Conservation (phyloP, 768 basidiomycete species). For the Podaxis sp. region DNA sequence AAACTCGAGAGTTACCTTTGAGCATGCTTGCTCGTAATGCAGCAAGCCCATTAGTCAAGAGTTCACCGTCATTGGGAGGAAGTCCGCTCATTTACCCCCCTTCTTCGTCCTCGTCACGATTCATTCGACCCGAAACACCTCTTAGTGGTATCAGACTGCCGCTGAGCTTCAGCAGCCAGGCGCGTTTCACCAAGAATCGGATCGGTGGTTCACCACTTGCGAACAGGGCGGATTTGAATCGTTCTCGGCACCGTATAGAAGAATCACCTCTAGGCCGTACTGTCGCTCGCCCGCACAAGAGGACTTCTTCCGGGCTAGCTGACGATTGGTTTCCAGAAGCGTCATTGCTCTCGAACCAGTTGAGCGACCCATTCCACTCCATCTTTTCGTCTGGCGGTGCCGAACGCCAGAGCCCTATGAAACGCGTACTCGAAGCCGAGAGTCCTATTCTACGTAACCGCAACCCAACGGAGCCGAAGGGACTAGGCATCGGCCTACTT, state of each 20-base stretch:
- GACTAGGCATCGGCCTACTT: conserved; percentile 52
- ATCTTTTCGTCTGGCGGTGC: conserved; percentile 30
- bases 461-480: conserved; percentile 32
- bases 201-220: conserved; percentile 20
- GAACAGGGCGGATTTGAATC: conserved; percentile 1
- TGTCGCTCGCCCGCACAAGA: conserved; percentile 28
- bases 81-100: conserved; percentile 33
- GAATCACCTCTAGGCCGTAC: conserved; percentile 44
- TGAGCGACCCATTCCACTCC: conserved; percentile 42
- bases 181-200: conserved; percentile 31
- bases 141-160: conserved; percentile 25
- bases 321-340: conserved; percentile 43
- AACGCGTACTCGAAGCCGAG: conserved; percentile 36
- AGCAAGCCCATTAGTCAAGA: conserved; percentile 44
- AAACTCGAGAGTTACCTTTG: conserved; percentile 60
- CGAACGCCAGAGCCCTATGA: conserved; percentile 24
- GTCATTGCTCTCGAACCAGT: conserved; percentile 40
- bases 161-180: conserved; percentile 36
- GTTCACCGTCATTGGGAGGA: conserved; percentile 22
- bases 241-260: conserved; percentile 29
- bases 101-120: conserved; percentile 27
- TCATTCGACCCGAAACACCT: conserved; percentile 16
- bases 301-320: conserved; percentile 32
- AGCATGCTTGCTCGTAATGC: conserved; percentile 58
- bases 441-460: conserved; percentile 55